Evolutionary conservation across 1,139 yeast species (phyloP).

Genomic region (Saccharomyces hybrid): DNA sequence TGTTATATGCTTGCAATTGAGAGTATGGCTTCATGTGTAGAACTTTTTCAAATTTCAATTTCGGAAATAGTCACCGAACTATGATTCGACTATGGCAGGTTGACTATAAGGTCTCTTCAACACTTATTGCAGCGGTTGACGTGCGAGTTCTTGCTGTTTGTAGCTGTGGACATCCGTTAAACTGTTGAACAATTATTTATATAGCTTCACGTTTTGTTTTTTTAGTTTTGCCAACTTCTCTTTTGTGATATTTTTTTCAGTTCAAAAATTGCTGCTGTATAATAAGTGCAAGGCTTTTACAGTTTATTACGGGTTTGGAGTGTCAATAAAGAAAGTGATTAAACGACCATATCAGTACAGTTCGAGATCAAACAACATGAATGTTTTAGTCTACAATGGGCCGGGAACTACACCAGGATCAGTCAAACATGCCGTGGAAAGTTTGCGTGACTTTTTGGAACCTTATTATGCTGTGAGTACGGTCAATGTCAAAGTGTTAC

Average conservation of each 20-base stretch:
- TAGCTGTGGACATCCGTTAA: background rate
- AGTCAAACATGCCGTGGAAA: constrained; percentile 73
- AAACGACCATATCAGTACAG: background rate
- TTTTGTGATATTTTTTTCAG: background rate
- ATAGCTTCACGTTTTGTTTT: background rate
- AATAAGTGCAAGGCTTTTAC: background rate
- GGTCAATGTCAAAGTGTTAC: constrained; percentile 53
- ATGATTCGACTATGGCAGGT: background rate
- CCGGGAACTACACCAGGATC: constrained; percentile 85
- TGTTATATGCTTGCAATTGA: background rate
- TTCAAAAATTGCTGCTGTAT: background rate
- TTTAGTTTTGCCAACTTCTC: background rate
- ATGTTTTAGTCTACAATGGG: constrained; percentile 38
- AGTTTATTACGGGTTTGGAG: background rate
- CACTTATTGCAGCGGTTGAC: background rate
- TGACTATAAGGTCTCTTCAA: background rate
- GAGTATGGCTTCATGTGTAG: background rate
- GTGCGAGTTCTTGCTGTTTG: background rate
- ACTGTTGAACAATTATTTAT: background rate
- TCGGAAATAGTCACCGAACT: background rate
- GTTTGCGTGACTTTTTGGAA: constrained; percentile 65
- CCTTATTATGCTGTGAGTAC: constrained; percentile 83
- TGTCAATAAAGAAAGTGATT: background rate
- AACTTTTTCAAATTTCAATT: background rate
- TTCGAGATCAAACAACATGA: constrained; percentile 17